These are phyloP conservation scores for Calocybe gangraenosa DNA, from an alignment of 768 basidiomycete genomes.

Conservation along the genomic window DNA sequence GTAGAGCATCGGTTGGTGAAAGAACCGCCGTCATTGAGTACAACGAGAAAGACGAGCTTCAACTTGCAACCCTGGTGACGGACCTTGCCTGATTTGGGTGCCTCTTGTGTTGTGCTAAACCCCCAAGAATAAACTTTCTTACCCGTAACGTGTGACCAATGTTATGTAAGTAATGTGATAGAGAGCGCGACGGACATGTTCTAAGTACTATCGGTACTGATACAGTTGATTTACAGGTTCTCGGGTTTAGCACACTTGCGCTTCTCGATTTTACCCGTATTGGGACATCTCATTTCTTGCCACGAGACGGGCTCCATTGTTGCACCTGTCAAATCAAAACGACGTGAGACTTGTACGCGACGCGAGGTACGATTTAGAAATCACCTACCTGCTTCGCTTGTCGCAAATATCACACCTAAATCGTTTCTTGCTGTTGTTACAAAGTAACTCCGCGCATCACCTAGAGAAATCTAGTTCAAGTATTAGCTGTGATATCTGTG, in stretches of 20 bases:
- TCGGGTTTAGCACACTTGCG: slow-evolving; percentile 88
- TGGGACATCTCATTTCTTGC: slow-evolving; percentile 88
- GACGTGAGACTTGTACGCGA: not conserved
- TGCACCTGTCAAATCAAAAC: slow-evolving; percentile 42
- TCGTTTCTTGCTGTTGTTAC: slow-evolving; percentile 88
- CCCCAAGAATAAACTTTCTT: slow-evolving; percentile 1
- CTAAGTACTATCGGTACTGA: not conserved
- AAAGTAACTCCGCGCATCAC: slow-evolving; percentile 90
- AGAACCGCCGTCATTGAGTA: slow-evolving; percentile 61
- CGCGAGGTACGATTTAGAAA: not conserved
- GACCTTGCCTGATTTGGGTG: slow-evolving; percentile 15
- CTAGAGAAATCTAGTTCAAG: slow-evolving; percentile 71
- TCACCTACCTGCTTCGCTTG: slow-evolving; percentile 73
- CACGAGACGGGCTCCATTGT: slow-evolving; percentile 85
- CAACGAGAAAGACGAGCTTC: slow-evolving; percentile 6
- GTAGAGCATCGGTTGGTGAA: slow-evolving; percentile 52
- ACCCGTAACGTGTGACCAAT: no score
- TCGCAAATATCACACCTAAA: slow-evolving; percentile 88
- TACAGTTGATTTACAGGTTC: slow-evolving; percentile 33
- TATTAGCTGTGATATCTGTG: not conserved
- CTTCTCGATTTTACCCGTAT: slow-evolving; percentile 74
- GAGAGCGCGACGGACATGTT: not conserved
- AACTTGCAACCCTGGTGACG: slow-evolving; percentile 9
- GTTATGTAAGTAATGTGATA: no score
- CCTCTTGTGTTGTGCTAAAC: slow-evolving; percentile 9